These are phyloP conservation scores for Calcarisporium arbuscula DNA, from an alignment of 2,329 filamentous ascomycete species.

Conservation along the genomic window DNA sequence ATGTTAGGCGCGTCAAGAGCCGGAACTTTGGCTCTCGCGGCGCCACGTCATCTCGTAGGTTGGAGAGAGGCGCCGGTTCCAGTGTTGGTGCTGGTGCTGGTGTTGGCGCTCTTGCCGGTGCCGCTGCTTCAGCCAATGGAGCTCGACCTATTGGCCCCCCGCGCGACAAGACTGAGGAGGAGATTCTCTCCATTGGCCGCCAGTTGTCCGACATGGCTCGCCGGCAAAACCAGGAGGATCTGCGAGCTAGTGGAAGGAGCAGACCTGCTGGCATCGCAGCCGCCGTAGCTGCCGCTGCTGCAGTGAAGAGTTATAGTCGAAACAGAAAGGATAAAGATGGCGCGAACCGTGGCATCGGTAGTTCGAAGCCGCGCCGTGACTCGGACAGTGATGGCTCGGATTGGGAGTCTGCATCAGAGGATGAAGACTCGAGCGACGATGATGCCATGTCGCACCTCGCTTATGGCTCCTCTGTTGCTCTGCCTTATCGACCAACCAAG, in stretches of 20 bases:
- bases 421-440: slow-evolving; percentile 34
- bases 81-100: too few species aligned
- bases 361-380: slow-evolving; percentile 33
- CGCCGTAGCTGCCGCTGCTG: slow-evolving; percentile 34
- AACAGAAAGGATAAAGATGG: slow-evolving; percentile 29
- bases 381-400: slow-evolving; percentile 41
- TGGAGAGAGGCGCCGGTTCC: too few species aligned
- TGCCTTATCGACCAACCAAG: slow-evolving; percentile 16
- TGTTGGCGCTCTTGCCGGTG: too few species aligned
- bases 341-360: slow-evolving; percentile 29
- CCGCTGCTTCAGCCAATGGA: slow-evolving; percentile 1
- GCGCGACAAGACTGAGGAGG: slow-evolving; percentile 44
- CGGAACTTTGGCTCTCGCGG: slow-evolving; percentile 20
- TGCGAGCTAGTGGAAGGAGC: slow-evolving; percentile 30
- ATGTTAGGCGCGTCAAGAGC: slow-evolving; percentile 35
- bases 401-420: slow-evolving; percentile 52
- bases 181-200: slow-evolving; percentile 50
- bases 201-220: slow-evolving; percentile 47
- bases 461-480: slow-evolving; percentile 24
- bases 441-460: slow-evolving; percentile 33
- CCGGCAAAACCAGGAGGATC: slow-evolving; percentile 44
- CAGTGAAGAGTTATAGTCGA: too few species aligned
- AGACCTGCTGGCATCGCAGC: slow-evolving; percentile 22
- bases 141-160: too few species aligned
- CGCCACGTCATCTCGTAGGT: too few species aligned